phyloP scores from a whole-genome alignment of 495 filamentous ascomycete genomes.

The Talaromyces nanjingensis region DNA sequence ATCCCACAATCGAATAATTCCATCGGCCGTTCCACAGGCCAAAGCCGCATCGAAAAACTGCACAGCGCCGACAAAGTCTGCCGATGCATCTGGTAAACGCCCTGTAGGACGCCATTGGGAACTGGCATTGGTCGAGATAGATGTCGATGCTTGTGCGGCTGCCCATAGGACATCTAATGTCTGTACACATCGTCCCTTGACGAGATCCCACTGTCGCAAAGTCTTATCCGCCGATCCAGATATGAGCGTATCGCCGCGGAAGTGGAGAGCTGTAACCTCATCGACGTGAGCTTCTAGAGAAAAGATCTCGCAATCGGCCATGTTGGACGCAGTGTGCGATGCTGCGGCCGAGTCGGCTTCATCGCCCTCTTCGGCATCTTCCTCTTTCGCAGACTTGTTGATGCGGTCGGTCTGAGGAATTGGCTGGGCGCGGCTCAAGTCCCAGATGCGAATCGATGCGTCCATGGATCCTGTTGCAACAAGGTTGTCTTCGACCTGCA shows the following conservation, averaged over 20 bases:
- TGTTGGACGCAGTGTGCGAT: slow-evolving; percentile 59
- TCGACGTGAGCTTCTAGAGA: slow-evolving; percentile 85
- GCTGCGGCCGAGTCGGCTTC: slow-evolving; percentile 43
- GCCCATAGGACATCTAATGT: slow-evolving; percentile 99
- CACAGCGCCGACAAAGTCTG: slow-evolving; percentile 90
- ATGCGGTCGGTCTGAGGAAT: slow-evolving; percentile 51
- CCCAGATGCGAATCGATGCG: slow-evolving; percentile 91
- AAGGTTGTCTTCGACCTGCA: slow-evolving; percentile 95
- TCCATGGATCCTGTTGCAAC: slow-evolving; percentile 94
- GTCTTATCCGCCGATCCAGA: slow-evolving; percentile 98
- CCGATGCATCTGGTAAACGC: slow-evolving; percentile 56
- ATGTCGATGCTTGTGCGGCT: slow-evolving; percentile 79
- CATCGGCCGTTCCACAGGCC: slow-evolving; percentile 96
- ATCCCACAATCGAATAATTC: slow-evolving; percentile 98
- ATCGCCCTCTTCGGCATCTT: slow-evolving; percentile 49
- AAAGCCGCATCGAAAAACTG: slow-evolving; percentile 97
- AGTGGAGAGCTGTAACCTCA: slow-evolving; percentile 90
- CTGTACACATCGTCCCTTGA: slow-evolving; percentile 92
- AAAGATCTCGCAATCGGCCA: slow-evolving; percentile 82
- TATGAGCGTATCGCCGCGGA: slow-evolving; percentile 79
- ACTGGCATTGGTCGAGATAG: slow-evolving; percentile 48
- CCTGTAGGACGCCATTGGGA: slow-evolving; percentile 52
- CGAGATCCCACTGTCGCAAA: slow-evolving; percentile 92
- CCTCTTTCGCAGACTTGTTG: slow-evolving; percentile 56
- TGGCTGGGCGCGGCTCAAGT: slow-evolving; percentile 66